Conservation (phyloP, 1,284 basidiomycete species). For the Tetrapyrgos nigripes region DNA sequence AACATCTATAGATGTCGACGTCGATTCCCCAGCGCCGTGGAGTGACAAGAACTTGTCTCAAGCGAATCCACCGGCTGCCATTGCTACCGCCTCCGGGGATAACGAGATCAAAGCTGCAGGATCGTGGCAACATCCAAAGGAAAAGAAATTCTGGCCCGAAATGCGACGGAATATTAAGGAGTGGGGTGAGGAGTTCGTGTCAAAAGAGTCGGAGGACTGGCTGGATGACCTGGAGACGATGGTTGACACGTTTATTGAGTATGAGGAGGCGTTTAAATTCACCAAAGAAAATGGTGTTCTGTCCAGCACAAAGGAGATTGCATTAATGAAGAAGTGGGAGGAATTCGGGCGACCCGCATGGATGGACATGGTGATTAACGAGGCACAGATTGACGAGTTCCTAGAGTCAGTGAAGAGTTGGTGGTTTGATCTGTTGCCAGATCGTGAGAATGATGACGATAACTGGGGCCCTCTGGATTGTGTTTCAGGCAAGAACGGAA, state of each 20-base stretch:
- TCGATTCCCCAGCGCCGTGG: too few species aligned
- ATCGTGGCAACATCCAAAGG: not conserved
- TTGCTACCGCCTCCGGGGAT: not conserved
- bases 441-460: not conserved
- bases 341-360: not conserved
- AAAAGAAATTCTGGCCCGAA: not conserved
- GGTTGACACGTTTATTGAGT: not conserved
- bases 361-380: not conserved
- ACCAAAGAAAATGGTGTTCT: not conserved
- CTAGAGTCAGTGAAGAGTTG: not conserved
- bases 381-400: not conserved
- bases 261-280: not conserved
- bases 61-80: not conserved
- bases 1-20: too few species aligned
- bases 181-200: not conserved
- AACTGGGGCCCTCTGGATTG: not conserved
- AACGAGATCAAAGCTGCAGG: not conserved
- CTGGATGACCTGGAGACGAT: not conserved
- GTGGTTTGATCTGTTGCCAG: not conserved
- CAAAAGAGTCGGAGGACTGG: not conserved
- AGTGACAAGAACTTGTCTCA: not conserved
- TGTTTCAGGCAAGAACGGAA: not conserved
- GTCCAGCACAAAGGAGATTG: not conserved
- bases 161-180: not conserved
- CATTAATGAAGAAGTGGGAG: not conserved